Percentiles rank a stretch among this genome's conserved stretches.
phyloP scores from a whole-genome alignment of 257 asterid genomes.

The Solanum bukasovii region DNA sequence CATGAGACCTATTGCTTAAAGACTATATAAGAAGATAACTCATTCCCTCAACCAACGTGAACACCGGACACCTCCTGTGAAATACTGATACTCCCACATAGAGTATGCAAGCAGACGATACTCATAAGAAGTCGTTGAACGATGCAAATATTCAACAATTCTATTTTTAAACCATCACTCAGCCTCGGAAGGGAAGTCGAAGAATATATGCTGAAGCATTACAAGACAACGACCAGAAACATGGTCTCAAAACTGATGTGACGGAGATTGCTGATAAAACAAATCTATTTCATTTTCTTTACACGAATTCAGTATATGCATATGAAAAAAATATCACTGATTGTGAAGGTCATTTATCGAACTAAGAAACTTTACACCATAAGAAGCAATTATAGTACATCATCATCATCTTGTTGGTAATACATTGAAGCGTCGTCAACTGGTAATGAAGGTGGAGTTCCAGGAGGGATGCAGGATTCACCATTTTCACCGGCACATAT shows the following conservation, averaged over 20 bases:
- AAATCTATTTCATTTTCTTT: not conserved
- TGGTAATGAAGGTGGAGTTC: conserved; percentile 95
- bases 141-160: too few species aligned
- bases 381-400: conserved; percentile 26
- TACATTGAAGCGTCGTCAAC: conserved; percentile 53
- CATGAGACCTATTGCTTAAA: too few species aligned
- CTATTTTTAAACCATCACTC: not conserved
- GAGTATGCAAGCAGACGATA: too few species aligned
- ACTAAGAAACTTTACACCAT: not conserved
- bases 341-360: not conserved
- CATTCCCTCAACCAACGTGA: too few species aligned
- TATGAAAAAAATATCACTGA: not conserved
- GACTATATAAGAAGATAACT: too few species aligned
- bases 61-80: too few species aligned
- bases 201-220: not conserved
- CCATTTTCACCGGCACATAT: conserved; percentile 95
- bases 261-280: not conserved
- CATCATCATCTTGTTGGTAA: conserved; percentile 77
- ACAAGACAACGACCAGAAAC: not conserved
- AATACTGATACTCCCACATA: too few species aligned
- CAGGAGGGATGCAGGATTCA: conserved; percentile 82
- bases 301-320: not conserved
- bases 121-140: too few species aligned
- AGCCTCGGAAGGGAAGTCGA: not conserved
- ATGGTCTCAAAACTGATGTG: not conserved